Conservation (phyloP, 2,329 filamentous ascomycete species). For the Aspergillus pseudoviridinutans region DNA sequence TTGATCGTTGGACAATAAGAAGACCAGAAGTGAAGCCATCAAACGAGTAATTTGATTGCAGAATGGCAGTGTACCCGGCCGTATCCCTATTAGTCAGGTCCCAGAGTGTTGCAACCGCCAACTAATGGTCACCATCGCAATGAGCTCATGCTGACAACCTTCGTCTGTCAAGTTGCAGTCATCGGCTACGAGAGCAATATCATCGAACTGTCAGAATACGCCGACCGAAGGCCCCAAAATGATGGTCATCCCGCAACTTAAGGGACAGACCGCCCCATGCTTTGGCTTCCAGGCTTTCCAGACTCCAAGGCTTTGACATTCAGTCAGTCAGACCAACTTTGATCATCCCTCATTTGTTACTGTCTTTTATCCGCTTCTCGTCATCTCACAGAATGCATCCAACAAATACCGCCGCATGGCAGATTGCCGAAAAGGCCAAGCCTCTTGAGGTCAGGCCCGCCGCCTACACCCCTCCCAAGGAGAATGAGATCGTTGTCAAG, state of each 20-base stretch:
- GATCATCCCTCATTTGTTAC: neutral
- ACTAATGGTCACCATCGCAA: neutral
- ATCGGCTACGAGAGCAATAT: neutral
- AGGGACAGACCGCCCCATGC: neutral
- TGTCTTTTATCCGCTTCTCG: neutral
- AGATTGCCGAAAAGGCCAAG: conserved; percentile 25
- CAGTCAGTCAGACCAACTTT: neutral
- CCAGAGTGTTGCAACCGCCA: neutral
- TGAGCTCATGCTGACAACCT: neutral
- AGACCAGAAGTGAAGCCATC: neutral
- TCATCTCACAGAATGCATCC: conserved; percentile 1
- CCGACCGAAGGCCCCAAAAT: neutral
- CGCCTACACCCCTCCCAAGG: conserved; percentile 33
- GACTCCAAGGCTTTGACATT: no score
- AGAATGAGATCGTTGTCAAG: conserved; percentile 38
- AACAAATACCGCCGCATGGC: conserved; percentile 34
- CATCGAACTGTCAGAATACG: no score
- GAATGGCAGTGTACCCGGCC: neutral
- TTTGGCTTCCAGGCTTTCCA: neutral
- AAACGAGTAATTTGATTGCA: no score
- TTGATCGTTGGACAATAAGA: neutral
- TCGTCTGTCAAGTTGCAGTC: neutral
- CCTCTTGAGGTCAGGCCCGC: conserved; percentile 34
- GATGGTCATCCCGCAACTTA: neutral
- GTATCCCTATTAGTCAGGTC: neutral